Base-by-base conservation (phyloP, 257 asterid genomes). In the Nicotiana tabacum region DNA sequence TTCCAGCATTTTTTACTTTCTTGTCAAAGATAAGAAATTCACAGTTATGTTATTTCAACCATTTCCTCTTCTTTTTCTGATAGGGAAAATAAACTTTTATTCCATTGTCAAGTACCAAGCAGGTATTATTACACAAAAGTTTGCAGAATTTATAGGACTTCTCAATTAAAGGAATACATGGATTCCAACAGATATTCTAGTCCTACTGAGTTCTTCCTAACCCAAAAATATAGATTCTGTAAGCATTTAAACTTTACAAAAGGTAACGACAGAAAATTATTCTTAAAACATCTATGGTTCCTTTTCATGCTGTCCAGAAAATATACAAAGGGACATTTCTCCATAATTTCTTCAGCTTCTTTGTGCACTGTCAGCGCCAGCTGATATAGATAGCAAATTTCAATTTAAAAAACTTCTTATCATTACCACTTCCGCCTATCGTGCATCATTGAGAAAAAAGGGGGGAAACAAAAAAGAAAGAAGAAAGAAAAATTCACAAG, bases 61-160 rank as follows among this genome's bases (percentile, higher is more conserved):
- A 70, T 70, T 70, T 43, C 48, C 58, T 72, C 79, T 72, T 12
- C 13, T 10, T n/a, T 10, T 69, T 69, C 46, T 69, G 58, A 70
- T 39, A 43, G 15, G 18, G 2, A 10, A 21, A 21, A 70, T 43
- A 43, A 43, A 43, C 48, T 70, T 70, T n/a, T 11, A 43, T 15
- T 21, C n/a, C 58, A 43, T 39, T 21, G 35, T 24, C 35, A 70
- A 43, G 35, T 43, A 43, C 78, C 58, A 70, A 39, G 78, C 58
- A 43, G 35, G 58, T 69, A 39, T 30, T 5, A 21, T 10, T 70
- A 72, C 60, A 72, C 78, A 21, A 46, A 10, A 33, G 6, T 21
- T n/a, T 72, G 78, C 78, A 72, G 37, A 21, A 70, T 39, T 43
- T 39, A 70, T 43, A 70, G 78, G 78, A 70, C 78, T 43, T 43